Evolutionary conservation across 2,329 filamentous ascomycete genomes (phyloP), one percentile per base, ranked within the genome.

Genomic region (Aspergillus ustus): DNA sequence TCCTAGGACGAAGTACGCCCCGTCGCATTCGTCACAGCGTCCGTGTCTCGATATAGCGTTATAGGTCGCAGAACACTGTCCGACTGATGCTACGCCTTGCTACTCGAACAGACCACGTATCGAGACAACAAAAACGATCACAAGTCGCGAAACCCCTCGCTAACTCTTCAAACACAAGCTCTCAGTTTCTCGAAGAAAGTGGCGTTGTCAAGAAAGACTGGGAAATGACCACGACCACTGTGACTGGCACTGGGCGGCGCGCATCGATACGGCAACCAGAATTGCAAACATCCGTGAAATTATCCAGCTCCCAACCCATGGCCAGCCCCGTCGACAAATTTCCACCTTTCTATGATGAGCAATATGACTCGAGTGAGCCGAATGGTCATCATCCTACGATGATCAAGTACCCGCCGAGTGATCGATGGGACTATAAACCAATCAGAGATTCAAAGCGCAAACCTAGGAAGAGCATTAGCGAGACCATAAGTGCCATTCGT

Each of bases 401-500:
- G 3, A 55, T 73, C 45, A 75, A 69, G 64, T 74, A 76, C 68
- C 65, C 72, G 53, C 67, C 69, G 2, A 74, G 71, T 55, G 85
- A 89, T 65, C 81, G 83, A 67, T 91, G 89, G 89, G 84, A 87
- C 58, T 81, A 77, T 43, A 72, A 64, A 64, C 60, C 71, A 20
- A 64, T 66, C 62, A 72, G 66, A 65, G 73, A 67, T 64, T 69
- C 74, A 46, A 77, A 87, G 68, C 91, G 93, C 72, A 82, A 81
- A 19, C 83, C 90, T 66, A 92, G 95, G 75, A 96, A 94, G 83
- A 97, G 93, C 78, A 85, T 97, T 69, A 89, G 88, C 71, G 92
- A 97, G 77, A 92, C 94, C n/a, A 86, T 97, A 67, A 88, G 87
- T 69, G 93, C 88, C 3, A 94, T 97, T 70, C 85, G 92, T 67